Percentiles rank a stretch among this genome's conserved stretches.
Conservation (phyloP, 768 basidiomycete species). For the Udeniomyces megalosporus region DNA sequence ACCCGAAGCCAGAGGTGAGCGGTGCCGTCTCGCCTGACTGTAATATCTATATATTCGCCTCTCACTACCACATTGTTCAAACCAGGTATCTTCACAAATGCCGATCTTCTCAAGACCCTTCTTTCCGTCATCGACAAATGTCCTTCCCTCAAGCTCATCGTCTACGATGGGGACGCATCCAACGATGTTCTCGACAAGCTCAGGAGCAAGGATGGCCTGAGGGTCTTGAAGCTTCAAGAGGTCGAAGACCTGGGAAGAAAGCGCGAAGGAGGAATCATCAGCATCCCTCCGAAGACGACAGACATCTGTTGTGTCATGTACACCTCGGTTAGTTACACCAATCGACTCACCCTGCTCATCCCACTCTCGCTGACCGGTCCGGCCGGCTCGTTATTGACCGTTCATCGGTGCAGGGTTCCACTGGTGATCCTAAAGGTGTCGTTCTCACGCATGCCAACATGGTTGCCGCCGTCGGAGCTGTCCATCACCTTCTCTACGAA, state of each 20-base stretch:
- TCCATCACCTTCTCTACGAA: constrained; percentile 50
- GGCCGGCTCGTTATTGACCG: constrained; percentile 19
- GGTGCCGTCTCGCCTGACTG: too few relatives aligned
- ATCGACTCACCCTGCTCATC: background rate
- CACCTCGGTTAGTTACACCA: constrained; percentile 38
- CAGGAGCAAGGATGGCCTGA: constrained; percentile 35
- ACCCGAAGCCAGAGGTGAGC: constrained; percentile 40
- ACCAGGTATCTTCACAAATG: constrained; percentile 76
- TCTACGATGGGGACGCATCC: constrained; percentile 65
- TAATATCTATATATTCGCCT: too few relatives aligned
- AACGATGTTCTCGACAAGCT: constrained; percentile 24
- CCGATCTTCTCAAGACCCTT: constrained; percentile 67
- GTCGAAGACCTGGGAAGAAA: constrained; percentile 50
- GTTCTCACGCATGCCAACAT: constrained; percentile 75
- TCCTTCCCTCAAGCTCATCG: constrained; percentile 56
- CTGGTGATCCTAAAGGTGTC: constrained; percentile 89
- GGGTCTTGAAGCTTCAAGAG: constrained; percentile 50
- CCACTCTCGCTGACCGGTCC: background rate
- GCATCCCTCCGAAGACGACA: constrained; percentile 36
- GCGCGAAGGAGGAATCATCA: constrained; percentile 36
- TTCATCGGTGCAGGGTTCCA: constrained; percentile 41
- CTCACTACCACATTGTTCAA: too few relatives aligned
- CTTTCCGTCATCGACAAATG: constrained; percentile 53
- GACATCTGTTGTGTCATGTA: constrained; percentile 60
- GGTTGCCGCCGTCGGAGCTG: constrained; percentile 50